Conservation (phyloP, 495 filamentous ascomycete genomes). For the Talaromyces borbonicus region DNA sequence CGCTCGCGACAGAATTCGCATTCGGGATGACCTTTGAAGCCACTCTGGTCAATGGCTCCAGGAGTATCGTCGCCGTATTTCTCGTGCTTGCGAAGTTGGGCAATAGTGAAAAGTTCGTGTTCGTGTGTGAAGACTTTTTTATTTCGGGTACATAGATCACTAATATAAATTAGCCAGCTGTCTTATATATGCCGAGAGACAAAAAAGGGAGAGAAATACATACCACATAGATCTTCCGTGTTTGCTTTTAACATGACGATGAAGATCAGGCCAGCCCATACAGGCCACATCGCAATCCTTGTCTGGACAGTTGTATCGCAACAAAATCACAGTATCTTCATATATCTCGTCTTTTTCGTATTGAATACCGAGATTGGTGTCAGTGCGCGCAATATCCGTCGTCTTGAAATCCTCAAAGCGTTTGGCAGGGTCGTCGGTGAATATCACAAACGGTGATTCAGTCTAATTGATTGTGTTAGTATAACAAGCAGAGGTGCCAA, state of each 20-base stretch:
- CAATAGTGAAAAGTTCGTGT: constrained; percentile 82
- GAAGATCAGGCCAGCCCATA: constrained; percentile 84
- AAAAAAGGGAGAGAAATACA: constrained; percentile 12
- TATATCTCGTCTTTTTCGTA: constrained; percentile 82
- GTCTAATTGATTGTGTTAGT: constrained; percentile 41
- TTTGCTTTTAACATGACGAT: constrained; percentile 72
- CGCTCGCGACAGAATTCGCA: constrained; percentile 86
- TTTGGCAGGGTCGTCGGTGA: constrained; percentile 74
- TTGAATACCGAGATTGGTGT: constrained; percentile 78
- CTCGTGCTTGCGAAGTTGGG: constrained; percentile 78
- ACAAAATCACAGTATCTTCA: constrained; percentile 73
- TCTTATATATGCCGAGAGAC: background rate
- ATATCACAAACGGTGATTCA: constrained; percentile 74
- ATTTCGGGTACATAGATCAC: constrained; percentile 82
- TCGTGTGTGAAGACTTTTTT: constrained; percentile 99
- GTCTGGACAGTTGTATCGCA: constrained; percentile 96
- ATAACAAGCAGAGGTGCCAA: background rate
- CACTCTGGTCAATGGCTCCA: constrained; percentile 83
- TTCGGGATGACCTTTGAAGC: constrained; percentile 91
- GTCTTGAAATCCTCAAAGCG: constrained; percentile 71
- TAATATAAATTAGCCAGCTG: constrained; percentile 12
- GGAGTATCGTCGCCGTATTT: constrained; percentile 84
- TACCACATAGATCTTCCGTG: constrained; percentile 88
- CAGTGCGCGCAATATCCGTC: constrained; percentile 59
- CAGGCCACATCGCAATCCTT: constrained; percentile 78